Evolutionary conservation across 768 basidiomycete species (phyloP).

Genomic region (Scleroderma citrinum): DNA sequence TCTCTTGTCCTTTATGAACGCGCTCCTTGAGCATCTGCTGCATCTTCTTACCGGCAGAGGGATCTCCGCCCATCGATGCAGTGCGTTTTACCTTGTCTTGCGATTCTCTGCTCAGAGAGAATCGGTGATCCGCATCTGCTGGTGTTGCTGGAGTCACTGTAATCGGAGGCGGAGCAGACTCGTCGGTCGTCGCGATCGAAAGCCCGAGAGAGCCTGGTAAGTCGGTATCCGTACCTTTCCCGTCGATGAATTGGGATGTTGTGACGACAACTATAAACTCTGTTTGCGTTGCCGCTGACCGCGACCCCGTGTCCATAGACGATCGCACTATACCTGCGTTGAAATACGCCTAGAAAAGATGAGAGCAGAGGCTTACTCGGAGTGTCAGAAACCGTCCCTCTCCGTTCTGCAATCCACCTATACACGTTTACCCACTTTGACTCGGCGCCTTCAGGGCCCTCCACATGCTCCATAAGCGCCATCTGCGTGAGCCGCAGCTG

Average conservation of each 20-base stretch:
- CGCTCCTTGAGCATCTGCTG: slow-evolving; percentile 69
- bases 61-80: slow-evolving; percentile 35
- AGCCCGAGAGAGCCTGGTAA: slow-evolving; percentile 5
- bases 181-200: neutral
- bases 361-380: slow-evolving; percentile 16
- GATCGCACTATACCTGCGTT: slow-evolving; percentile 19
- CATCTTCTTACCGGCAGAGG: slow-evolving; percentile 63
- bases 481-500: slow-evolving; percentile 86
- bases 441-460: slow-evolving; percentile 82
- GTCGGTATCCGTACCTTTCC: neutral
- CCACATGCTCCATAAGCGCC: slow-evolving; percentile 71
- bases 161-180: slow-evolving; percentile 33
- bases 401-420: slow-evolving; percentile 72
- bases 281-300: slow-evolving; percentile 19
- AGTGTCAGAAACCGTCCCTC: slow-evolving; percentile 25
- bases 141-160: slow-evolving; percentile 62
- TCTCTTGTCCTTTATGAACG: slow-evolving; percentile 67
- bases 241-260: slow-evolving; percentile 5
- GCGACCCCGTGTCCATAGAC: slow-evolving; percentile 24
- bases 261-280: slow-evolving; percentile 10
- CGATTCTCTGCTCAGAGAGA: slow-evolving; percentile 13
- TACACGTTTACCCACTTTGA: slow-evolving; percentile 80
- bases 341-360: neutral
- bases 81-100: slow-evolving; percentile 19
- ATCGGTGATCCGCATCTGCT: slow-evolving; percentile 24